These are phyloP conservation scores for Eustoma russellianum DNA, from an alignment of 257 asterid species.

Conservation along the genomic window DNA sequence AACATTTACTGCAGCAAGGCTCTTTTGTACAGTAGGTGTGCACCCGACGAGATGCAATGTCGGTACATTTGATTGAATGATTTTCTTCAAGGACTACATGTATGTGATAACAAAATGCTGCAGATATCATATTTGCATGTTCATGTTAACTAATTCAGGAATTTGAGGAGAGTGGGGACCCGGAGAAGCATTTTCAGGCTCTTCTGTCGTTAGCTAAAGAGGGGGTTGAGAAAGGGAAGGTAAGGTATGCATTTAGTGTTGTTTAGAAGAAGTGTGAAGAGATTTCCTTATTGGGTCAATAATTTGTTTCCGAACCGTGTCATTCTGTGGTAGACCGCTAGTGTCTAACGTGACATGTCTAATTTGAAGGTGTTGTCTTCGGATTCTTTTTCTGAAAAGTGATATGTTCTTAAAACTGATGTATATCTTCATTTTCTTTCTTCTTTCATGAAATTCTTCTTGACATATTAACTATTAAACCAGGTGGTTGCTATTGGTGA, in stretches of 20 bases:
- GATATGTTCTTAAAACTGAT: too few relatives aligned
- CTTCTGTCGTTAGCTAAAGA: conserved; percentile 69
- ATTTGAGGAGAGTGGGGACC: conserved; percentile 89
- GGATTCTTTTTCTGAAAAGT: too few relatives aligned
- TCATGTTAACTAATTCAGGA: conserved; percentile 38
- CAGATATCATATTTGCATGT: background rate
- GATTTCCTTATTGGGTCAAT: too few relatives aligned
- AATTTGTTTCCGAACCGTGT: too few relatives aligned
- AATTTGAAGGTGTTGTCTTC: too few relatives aligned
- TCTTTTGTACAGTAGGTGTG: conserved; percentile 98
- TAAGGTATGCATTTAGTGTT: conserved; percentile 11
- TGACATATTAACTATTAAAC: conserved; percentile 18
- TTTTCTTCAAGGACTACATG: background rate
- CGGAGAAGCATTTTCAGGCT: conserved; percentile 72
- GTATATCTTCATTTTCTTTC: too few relatives aligned
- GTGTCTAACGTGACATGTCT: too few relatives aligned
- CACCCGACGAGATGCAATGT: conserved; percentile 99
- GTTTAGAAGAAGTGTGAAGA: too few relatives aligned
- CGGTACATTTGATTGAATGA: conserved; percentile 16
- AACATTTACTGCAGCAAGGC: conserved; percentile 53
- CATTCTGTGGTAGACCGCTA: too few relatives aligned
- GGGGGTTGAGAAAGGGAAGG: conserved; percentile 95
- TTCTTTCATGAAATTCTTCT: too few relatives aligned
- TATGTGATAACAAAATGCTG: background rate
- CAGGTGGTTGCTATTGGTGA: conserved; percentile 99